These are phyloP conservation scores for Neonectria magnoliae DNA, from an alignment of 2,329 filamentous ascomycete species.

Conservation along the genomic window DNA sequence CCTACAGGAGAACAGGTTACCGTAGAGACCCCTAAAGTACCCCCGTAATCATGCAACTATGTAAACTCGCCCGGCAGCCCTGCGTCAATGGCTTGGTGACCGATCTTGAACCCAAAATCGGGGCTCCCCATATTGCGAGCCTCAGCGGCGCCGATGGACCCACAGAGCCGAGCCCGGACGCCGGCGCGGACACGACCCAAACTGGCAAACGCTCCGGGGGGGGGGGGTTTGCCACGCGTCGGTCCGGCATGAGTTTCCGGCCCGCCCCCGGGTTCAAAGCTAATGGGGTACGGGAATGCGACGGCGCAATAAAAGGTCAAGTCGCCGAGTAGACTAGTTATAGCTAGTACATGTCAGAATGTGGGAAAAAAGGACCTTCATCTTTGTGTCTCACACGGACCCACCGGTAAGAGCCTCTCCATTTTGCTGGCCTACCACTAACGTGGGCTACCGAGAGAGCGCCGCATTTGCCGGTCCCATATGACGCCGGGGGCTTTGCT, in stretches of 20 bases:
- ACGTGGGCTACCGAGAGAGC: neutral
- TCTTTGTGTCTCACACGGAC: neutral
- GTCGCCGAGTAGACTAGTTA: neutral
- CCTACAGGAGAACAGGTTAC: neutral
- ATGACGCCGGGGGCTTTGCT: neutral
- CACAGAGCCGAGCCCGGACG: neutral
- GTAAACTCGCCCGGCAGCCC: neutral
- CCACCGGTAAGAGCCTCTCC: too few species aligned
- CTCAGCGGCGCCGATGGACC: neutral
- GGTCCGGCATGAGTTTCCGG: neutral
- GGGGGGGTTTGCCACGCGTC: neutral
- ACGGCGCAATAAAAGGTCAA: neutral
- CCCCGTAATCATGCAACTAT: neutral
- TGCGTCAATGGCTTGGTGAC: neutral
- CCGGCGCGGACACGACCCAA: neutral
- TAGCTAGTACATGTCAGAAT: neutral
- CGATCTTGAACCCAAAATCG: neutral
- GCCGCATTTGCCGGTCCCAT: neutral
- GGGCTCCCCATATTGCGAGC: neutral
- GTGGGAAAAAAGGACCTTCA: neutral
- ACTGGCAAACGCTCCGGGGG: neutral
- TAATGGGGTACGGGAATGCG: neutral
- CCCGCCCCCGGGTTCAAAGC: neutral
- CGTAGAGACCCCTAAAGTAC: neutral
- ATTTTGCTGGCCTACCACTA: too few species aligned